These are phyloP conservation scores for Teunomyces funiuensis DNA, from an alignment of 805 yeast genomes.

Conservation along the genomic window DNA sequence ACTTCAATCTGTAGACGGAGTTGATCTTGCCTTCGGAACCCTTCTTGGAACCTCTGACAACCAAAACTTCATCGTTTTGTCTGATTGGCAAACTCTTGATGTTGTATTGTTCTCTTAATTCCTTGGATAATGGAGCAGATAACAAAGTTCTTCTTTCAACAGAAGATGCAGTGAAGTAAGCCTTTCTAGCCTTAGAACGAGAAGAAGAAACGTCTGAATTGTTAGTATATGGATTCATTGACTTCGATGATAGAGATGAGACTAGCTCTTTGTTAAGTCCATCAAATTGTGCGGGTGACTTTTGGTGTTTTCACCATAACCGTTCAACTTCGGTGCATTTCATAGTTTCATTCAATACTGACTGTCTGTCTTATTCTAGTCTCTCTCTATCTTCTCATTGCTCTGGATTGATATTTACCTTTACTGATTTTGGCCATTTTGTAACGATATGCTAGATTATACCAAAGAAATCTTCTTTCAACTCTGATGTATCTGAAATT, in stretches of 20 bases:
- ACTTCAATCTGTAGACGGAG: constrained; percentile 98
- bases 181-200: constrained; percentile 99
- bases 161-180: constrained; percentile 98
- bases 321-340: background rate
- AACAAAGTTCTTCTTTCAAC: constrained; percentile 89
- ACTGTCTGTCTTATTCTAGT: background rate
- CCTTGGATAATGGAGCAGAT: constrained; percentile 99
- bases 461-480: constrained; percentile 6
- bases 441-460: constrained; percentile 12
- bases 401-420: constrained; percentile 41
- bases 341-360: background rate
- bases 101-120: constrained; percentile 96
- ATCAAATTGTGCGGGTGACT: background rate
- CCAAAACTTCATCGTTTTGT: constrained; percentile 93
- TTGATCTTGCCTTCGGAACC: constrained; percentile 98
- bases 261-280: background rate
- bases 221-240: constrained; percentile 29
- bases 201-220: constrained; percentile 93
- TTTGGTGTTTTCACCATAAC: background rate
- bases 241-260: background rate
- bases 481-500: constrained; percentile 5
- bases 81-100: constrained; percentile 95
- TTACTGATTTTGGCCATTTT: constrained; percentile 66
- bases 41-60: constrained; percentile 98
- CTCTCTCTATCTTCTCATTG: background rate